A percentile compares a stretch with the other conserved stretches of the same genome.
These are phyloP conservation scores for Rhamnella rubrinervis DNA, from an alignment of 331 rosid genomes.

Conservation along the genomic window DNA sequence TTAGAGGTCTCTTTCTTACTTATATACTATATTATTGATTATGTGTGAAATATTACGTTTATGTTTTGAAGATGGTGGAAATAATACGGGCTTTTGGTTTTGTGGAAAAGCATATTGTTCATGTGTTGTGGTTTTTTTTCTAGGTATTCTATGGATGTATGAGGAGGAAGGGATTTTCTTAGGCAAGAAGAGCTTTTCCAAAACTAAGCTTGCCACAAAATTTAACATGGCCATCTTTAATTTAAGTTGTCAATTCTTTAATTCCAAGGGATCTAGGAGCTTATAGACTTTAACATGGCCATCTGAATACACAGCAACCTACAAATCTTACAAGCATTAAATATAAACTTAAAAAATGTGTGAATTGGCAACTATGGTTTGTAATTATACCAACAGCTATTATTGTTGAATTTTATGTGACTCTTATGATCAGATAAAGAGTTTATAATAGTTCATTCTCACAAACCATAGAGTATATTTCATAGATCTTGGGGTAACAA, in stretches of 20 bases:
- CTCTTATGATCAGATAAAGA: neutral
- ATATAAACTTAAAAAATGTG: neutral
- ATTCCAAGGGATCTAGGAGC: slow-evolving; percentile 74
- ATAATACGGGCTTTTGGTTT: too few species aligned
- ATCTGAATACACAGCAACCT: slow-evolving; percentile 82
- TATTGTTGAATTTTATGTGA: neutral
- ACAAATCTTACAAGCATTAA: slow-evolving; percentile 21
- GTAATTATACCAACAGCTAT: neutral
- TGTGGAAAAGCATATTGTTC: too few species aligned
- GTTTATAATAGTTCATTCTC: neutral
- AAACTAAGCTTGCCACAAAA: too few species aligned
- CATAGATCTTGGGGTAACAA: neutral
- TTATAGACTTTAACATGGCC: slow-evolving; percentile 72
- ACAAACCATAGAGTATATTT: neutral
- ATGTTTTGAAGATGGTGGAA: too few species aligned
- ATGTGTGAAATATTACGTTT: too few species aligned
- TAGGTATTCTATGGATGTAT: too few species aligned
- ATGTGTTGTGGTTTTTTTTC: too few species aligned
- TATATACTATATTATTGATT: too few species aligned
- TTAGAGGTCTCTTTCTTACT: too few species aligned
- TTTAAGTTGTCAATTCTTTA: slow-evolving; percentile 87
- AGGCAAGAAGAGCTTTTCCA: too few species aligned
- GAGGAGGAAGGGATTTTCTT: too few species aligned
- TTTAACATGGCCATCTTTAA: too few species aligned
- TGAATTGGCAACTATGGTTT: neutral